Base-by-base conservation (phyloP, 1,284 basidiomycete genomes). In the Microbotryum lychnidis-dioicae region DNA sequence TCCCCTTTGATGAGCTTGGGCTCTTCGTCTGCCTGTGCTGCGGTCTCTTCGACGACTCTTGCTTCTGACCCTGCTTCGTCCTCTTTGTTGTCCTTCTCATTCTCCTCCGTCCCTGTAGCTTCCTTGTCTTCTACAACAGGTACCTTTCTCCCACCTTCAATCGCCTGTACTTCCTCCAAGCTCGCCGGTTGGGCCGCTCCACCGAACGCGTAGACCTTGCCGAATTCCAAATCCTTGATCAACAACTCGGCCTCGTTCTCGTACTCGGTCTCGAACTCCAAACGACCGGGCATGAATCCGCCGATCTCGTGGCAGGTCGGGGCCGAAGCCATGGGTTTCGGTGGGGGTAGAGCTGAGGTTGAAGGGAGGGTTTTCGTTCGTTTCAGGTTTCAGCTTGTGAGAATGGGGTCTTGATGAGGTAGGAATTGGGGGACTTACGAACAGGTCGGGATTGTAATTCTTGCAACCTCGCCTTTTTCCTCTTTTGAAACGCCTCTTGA, bases 151-250 rank as follows among this genome's bases (percentile, higher is more conserved):
- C 37, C 78, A 60, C 85, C 69, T 82, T 81, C 25, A 75, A 8
- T 27, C 7, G 56, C 16, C 61, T 14, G 16, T 57, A 42, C 59
- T 25, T 54, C 23, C 31, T 37, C 46, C 6, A 79, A 76, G 69
- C 82, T 81, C 25, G 76, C 79, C 50, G 89, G 89, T 72, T 82
- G 80, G 50, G 85, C 79, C 71, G 89, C 90, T 1, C 94, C 94
- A 4, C 89, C 92, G 74, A 84, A 96, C 52, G 85, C 81, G 46
- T 84, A 80, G 62, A 91, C 90, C 12, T 90, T 78, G 3, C 91
- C 94, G 71, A 97, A 97, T 74, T 97, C 93, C 69, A 98, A 81
- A 73, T 98, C 92, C 77, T 97, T 98, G 68, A 97, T 87, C 2
- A 91, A 78, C 72, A 93, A 86, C 73, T 98, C 94, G 0, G 94